Conservation (phyloP, 306 rosid genomes). For the Glycine latifolia region DNA sequence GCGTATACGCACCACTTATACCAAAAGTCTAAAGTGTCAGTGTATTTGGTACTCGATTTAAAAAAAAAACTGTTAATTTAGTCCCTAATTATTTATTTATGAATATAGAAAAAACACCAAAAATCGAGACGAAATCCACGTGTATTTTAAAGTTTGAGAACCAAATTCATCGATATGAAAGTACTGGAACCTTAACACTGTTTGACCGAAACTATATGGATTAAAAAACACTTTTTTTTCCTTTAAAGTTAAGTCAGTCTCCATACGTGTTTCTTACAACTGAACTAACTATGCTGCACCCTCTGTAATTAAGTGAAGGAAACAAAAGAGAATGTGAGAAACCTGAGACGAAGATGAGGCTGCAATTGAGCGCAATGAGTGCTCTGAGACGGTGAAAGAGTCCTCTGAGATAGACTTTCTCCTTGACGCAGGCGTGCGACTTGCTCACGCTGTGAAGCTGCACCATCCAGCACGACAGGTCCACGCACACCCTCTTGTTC, state of each 20-base stretch:
- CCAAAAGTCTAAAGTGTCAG: not conserved
- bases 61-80: too few relatives aligned
- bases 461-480: conserved; percentile 90
- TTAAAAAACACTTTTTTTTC: too few relatives aligned
- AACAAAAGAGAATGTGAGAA: not conserved
- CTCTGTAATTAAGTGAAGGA: not conserved
- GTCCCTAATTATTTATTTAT: too few relatives aligned
- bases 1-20: not conserved
- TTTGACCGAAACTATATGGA: too few relatives aligned
- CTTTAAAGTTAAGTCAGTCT: conserved; percentile 5
- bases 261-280: not conserved
- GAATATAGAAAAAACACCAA: too few relatives aligned
- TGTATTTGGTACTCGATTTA: too few relatives aligned
- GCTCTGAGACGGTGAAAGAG: conserved; percentile 87
- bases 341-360: conserved; percentile 73
- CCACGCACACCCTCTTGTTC: conserved; percentile 86
- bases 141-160: too few relatives aligned
- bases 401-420: conserved; percentile 68
- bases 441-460: conserved; percentile 75
- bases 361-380: conserved; percentile 81
- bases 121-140: too few relatives aligned
- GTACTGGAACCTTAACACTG: too few relatives aligned
- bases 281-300: not conserved
- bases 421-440: conserved; percentile 58
- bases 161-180: too few relatives aligned